Conservation (phyloP, 495 filamentous ascomycete species). For the Jackrogersella multiformis region DNA sequence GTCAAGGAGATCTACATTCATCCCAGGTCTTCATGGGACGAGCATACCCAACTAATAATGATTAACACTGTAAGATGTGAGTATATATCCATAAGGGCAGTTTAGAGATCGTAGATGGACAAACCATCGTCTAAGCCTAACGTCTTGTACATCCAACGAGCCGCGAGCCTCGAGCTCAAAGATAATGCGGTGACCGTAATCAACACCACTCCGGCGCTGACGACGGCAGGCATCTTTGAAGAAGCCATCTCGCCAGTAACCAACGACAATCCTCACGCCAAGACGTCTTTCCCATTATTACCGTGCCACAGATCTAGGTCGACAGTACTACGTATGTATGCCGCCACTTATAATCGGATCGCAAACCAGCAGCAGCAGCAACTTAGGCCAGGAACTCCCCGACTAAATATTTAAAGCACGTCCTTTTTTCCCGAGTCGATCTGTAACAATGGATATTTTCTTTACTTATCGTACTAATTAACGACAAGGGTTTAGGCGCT, state of each 20-base stretch:
- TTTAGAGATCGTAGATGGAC: not conserved
- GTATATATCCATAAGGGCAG: not conserved
- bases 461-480: slow-evolving; percentile 8
- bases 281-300: slow-evolving; percentile 14
- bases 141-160: slow-evolving; percentile 30
- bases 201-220: slow-evolving; percentile 27
- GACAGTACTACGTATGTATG: not conserved
- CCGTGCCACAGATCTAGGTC: slow-evolving; percentile 11
- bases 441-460: slow-evolving; percentile 5
- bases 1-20: not conserved
- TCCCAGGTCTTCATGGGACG: no score
- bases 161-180: slow-evolving; percentile 23
- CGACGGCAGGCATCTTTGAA: slow-evolving; percentile 4
- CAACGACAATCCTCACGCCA: slow-evolving; percentile 1
- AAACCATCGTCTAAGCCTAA: slow-evolving; percentile 39
- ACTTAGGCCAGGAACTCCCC: not conserved
- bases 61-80: slow-evolving; percentile 31
- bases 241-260: slow-evolving; percentile 16
- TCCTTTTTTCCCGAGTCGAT: slow-evolving; percentile 1
- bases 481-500: slow-evolving; percentile 24
- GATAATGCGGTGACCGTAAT: slow-evolving; percentile 28
- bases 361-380: not conserved
- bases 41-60: slow-evolving; percentile 29
- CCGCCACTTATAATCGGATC: slow-evolving; percentile 15
- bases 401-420: not conserved